Base-by-base conservation (phyloP, 805 yeast species). In the Kluyveromyces nonfermentans region DNA sequence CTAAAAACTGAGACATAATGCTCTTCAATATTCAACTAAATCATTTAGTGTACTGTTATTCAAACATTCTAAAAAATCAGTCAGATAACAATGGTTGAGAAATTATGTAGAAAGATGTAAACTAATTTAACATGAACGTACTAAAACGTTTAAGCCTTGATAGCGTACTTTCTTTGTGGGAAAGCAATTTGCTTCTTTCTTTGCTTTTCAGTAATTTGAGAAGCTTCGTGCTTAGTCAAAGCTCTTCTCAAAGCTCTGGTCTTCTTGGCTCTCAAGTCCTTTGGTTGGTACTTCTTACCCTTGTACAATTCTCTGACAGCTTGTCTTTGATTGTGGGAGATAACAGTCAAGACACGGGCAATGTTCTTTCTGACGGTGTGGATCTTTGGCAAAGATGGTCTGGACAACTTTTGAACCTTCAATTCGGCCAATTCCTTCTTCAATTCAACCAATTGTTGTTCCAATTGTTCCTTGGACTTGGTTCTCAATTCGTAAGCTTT, bases 221-320 rank as follows among this genome's bases (percentile, higher is more conserved):
- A 67, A 70, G 85, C 82, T 78, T 93, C 96, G 73, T 73, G 72
- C 68, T 83, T 77, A 72, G 97, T 80, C 69, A 93, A 80, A 69
- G 82, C 80, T 81, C 97, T 85, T 85, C 98, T 90, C 75, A 90
- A 75, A 73, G 98, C 97, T 83, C 97, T 90, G 75, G 99, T 93
- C 85, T 93, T 86, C 90, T 93, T 93, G 64, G 88, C 95, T 79
- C 97, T 90, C 77, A 93, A 81, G 72, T 89, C 97, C 80, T 90
- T 89, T 79, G 98, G 97, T 72, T 80, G 78, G 82, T 80, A 85
- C 77, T 87, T 89, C 82, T 85, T 83, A 72, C 88, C 93, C 60
- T 80, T 79, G 90, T 89, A 89, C 80, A 85, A 83, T 69, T 83
- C 93, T 75, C 86, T 86, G 70, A 87, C 96, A 63, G 82, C 80